Base-by-base conservation (phyloP, 2,329 filamentous ascomycete species). In the Lizonia empirigonia region DNA sequence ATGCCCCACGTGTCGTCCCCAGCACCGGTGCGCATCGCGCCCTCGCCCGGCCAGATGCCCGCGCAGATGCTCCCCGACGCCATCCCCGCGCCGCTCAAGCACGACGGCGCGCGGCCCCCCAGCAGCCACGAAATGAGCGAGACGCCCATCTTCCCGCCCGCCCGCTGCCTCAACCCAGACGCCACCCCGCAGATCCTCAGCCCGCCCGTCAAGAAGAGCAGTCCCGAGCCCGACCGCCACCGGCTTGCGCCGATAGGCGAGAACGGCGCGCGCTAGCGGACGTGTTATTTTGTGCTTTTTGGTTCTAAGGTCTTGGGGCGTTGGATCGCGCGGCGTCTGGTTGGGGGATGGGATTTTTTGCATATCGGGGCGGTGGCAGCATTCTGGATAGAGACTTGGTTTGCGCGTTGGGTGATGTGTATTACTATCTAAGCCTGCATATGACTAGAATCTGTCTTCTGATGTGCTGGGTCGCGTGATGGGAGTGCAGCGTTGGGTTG, bases 101-200 rank as follows among this genome's bases (percentile, higher is more conserved):
- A 80, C 44, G 70, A 73, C 63, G 73, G 26, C 53, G 71, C 48
- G 52, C 68, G 58, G 8, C 69, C 71, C 1, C 36, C 62, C 5
- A 68, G 66, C 3, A 70, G 65, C 29, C 70, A 73, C n/a, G 63
- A 63, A 16, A 58, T 71, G 37, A 63, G 62, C 3, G 68, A 72
- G 41, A 69, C 64, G 8, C 74, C 80, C 0, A 77, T 86, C 19
- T 72, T 87, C 2, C 85, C 85, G 5, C 85, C 85, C 0, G 70
- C 80, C 2, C 78, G 82, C 32, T 76, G 81, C 1, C 67, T 88
- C 38, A 81, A 83, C 8, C 85, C 85, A 0, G 83, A 80, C 33
- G 79, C 81, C 2, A 78, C 78, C 12, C 76, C 80, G 49, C 80
- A 82, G 57, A 84, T 85, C 50, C 67, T 85, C 41, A 84, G 82